Evolutionary conservation across 176 grass and related monocot species (phyloP).

Genomic region (Bromus sterilis): DNA sequence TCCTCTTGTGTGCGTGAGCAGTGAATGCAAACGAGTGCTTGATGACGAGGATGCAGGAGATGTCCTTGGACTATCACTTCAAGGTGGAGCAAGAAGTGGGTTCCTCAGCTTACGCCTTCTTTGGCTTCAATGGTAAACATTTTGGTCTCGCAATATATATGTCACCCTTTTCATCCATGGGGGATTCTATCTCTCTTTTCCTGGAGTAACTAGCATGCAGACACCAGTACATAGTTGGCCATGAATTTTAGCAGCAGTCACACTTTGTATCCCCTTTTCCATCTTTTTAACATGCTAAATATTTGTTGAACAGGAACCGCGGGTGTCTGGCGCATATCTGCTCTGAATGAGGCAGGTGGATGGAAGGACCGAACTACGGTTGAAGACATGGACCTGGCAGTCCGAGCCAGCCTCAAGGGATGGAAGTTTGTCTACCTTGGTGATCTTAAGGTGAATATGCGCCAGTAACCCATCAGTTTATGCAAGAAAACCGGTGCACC

Average conservation of each 20-base stretch:
- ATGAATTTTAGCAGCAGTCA: background rate
- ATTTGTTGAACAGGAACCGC: constrained; percentile 42
- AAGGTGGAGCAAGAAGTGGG: constrained; percentile 70
- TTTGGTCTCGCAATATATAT: background rate
- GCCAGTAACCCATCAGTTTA: background rate
- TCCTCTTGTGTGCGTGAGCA: constrained; percentile 5
- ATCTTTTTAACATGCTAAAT: constrained; percentile 11
- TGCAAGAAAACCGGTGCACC: background rate
- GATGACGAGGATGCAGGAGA: constrained; percentile 86
- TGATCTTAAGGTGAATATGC: constrained; percentile 48
- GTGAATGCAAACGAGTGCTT: constrained; percentile 69
- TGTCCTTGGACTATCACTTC: constrained; percentile 83
- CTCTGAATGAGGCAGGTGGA: constrained; percentile 60
- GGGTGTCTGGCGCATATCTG: constrained; percentile 63
- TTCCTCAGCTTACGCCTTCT: constrained; percentile 52
- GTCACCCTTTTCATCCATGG: background rate
- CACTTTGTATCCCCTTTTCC: background rate
- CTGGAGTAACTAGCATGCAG: background rate
- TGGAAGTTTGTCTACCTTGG: constrained; percentile 75
- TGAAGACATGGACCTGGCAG: constrained; percentile 84
- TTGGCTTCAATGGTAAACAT: constrained; percentile 62
- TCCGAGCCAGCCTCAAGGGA: constrained; percentile 63
- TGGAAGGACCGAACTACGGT: constrained; percentile 79
- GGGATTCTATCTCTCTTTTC: too few relatives aligned
- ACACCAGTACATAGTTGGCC: background rate